Base-by-base conservation (phyloP, 768 basidiomycete species). In the Hydnum rufescens region DNA sequence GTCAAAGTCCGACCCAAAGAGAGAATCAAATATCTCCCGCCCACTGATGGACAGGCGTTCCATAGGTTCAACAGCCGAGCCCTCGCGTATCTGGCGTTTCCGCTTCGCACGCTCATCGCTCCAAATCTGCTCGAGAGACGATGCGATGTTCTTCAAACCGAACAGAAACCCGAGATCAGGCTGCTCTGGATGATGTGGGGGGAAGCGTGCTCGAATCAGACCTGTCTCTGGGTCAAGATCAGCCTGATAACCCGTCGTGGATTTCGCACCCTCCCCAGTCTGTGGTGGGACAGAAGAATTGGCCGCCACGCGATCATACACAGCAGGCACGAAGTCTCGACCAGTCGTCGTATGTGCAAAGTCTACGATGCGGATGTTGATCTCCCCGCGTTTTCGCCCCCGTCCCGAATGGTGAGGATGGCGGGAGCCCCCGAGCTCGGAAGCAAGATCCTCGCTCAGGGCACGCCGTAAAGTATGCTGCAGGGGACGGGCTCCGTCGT, bases 331-430 rank as follows among this genome's bases (percentile, higher is more conserved):
- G 76, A 87, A 97, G 65, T 99, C 95, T 23, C 73, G 73, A 8
- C 95, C 95, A 1, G 92, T 96, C 5, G 90, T 96, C 50, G 95
- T 96, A 62, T 96, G 93, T 8, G 93, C 95, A 67, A 99, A 99
- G 66, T 99, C 95, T 52, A 99, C 95, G 50, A 99, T 78, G 32
- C 92, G 87, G 56, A 99, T 84, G 62, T 86, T 88, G 55, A 97
- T 76, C 63, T 95, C 93, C 30, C 95, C 95, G 23, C 86, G 70
- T 62, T 80, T 82, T 54, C 79, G 76, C n/a, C 75, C 74, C 8
- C 55, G 55, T 13, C 29, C 29, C 18, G 18, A 8, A 18, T 50
- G 49, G 16, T 16, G 28, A 47, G 66, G 69, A 32, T 59, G 56
- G 42, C 79, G 76, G 63, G 77, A 77, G 1, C 72, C 73, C 19